Evolutionary conservation across 2,329 filamentous ascomycete genomes (phyloP).

Genomic region (Zarea fungicola): DNA sequence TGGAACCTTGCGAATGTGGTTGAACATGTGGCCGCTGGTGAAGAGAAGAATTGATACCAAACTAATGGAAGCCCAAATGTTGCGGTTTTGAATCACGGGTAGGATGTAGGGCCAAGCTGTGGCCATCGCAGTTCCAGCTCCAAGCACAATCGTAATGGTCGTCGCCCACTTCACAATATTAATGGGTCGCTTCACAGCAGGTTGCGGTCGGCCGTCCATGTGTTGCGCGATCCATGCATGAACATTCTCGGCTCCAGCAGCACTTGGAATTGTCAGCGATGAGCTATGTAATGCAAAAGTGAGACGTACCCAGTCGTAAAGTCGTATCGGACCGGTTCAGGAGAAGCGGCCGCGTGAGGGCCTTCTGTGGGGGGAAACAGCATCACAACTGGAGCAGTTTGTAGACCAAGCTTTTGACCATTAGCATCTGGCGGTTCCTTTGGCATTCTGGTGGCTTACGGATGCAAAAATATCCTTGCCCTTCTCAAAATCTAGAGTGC

Average conservation of each 20-base stretch:
- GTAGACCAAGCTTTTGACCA: conserved; percentile 67
- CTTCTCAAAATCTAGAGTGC: conserved; percentile 80
- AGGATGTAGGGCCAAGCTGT: conserved; percentile 74
- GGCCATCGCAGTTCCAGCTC: conserved; percentile 60
- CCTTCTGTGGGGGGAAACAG: conserved; percentile 83
- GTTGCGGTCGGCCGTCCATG: conserved; percentile 72
- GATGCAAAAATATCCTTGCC: conserved; percentile 82
- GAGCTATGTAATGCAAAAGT: not conserved
- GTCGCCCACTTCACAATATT: conserved; percentile 76
- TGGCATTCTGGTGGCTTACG: conserved; percentile 59
- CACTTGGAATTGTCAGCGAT: conserved; percentile 39
- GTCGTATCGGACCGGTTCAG: conserved; percentile 73
- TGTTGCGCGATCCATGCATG: conserved; percentile 75
- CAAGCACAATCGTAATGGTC: conserved; percentile 63
- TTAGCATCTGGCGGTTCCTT: too few relatives aligned
- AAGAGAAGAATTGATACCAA: conserved; percentile 87
- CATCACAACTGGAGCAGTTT: conserved; percentile 88
- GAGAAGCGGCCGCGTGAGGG: conserved; percentile 65
- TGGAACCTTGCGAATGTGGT: conserved; percentile 92
- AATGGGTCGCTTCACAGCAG: conserved; percentile 73
- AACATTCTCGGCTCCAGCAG: conserved; percentile 69
- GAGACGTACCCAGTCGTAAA: conserved; percentile 69
- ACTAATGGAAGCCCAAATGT: conserved; percentile 87
- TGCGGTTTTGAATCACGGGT: conserved; percentile 81
- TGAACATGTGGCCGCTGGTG: conserved; percentile 98